phyloP scores from a whole-genome alignment of 2,329 filamentous ascomycete genomes.

The Diplodia scrobiculata region DNA sequence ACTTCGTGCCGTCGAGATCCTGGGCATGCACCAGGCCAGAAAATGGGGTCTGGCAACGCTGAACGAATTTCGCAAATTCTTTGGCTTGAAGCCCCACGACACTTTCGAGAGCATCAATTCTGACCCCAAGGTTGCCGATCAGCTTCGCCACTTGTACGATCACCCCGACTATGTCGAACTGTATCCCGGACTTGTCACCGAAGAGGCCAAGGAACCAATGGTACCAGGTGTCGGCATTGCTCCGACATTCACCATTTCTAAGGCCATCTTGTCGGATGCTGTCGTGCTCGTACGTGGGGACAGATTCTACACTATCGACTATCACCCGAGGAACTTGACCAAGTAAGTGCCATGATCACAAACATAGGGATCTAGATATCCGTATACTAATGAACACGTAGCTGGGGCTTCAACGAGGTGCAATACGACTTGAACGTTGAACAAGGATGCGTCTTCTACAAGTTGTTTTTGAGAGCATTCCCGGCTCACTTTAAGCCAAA shows the following conservation, averaged over 20 bases:
- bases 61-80: slow-evolving; percentile 82
- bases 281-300: slow-evolving; percentile 75
- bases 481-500: slow-evolving; percentile 74
- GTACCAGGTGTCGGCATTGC: slow-evolving; percentile 68
- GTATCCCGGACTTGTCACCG: slow-evolving; percentile 72
- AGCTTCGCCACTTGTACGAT: slow-evolving; percentile 62
- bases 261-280: slow-evolving; percentile 74
- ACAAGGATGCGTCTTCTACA: slow-evolving; percentile 80
- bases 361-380: neutral
- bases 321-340: slow-evolving; percentile 65
- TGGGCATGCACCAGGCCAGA: slow-evolving; percentile 75
- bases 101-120: slow-evolving; percentile 82
- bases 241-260: slow-evolving; percentile 73
- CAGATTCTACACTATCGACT: slow-evolving; percentile 74
- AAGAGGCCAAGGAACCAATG: slow-evolving; percentile 72
- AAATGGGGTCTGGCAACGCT: slow-evolving; percentile 76
- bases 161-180: slow-evolving; percentile 78
- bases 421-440: slow-evolving; percentile 71
- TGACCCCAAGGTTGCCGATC: slow-evolving; percentile 67
- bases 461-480: slow-evolving; percentile 73
- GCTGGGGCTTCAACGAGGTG: slow-evolving; percentile 74
- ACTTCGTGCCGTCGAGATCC: slow-evolving; percentile 72
- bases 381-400: neutral
- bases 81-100: slow-evolving; percentile 73
- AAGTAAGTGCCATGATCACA: slow-evolving; percentile 46